Evolutionary conservation across 1,139 yeast species (phyloP).

Genomic region (Sugiyamaella sp.): DNA sequence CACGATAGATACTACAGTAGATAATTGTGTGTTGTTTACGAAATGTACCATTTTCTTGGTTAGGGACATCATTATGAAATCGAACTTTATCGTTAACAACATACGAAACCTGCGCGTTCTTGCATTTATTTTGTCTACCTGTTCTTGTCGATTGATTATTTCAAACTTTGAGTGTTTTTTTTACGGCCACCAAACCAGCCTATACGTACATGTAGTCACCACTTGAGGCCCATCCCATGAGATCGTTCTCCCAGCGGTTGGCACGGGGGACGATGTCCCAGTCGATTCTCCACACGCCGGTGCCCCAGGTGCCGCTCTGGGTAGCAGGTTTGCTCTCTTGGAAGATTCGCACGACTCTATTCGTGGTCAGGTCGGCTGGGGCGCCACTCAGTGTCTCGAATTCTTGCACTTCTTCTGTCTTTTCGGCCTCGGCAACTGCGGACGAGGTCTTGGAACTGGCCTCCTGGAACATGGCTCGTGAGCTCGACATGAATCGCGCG

Average conservation of each 20-base stretch:
- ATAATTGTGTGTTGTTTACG: no score
- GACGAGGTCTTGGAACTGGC: slow-evolving; percentile 9
- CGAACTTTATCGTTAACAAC: no score
- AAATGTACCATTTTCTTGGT: no score
- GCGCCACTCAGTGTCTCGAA: slow-evolving; percentile 79
- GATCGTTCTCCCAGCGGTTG: slow-evolving; percentile 87
- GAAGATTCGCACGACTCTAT: slow-evolving; percentile 75
- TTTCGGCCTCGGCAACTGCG: slow-evolving; percentile 14
- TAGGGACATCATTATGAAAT: no score
- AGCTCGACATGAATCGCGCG: slow-evolving; percentile 2
- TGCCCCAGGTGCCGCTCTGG: slow-evolving; percentile 60
- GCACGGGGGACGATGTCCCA: slow-evolving; percentile 82
- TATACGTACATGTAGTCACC: slow-evolving; percentile 66
- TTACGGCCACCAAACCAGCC: neutral
- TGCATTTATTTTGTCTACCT: no score
- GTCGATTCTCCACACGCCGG: slow-evolving; percentile 70
- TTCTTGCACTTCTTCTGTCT: slow-evolving; percentile 41
- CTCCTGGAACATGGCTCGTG: slow-evolving; percentile 8
- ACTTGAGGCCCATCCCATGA: slow-evolving; percentile 82
- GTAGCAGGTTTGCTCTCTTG: slow-evolving; percentile 81
- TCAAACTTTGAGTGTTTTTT: no score
- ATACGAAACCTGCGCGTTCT: no score
- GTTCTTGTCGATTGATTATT: no score
- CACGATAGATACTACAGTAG: no score
- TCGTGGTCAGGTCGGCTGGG: slow-evolving; percentile 62